Evolutionary conservation across 208 protist genomes (phyloP).

Genomic region (Trypanosoma theileri): DNA sequence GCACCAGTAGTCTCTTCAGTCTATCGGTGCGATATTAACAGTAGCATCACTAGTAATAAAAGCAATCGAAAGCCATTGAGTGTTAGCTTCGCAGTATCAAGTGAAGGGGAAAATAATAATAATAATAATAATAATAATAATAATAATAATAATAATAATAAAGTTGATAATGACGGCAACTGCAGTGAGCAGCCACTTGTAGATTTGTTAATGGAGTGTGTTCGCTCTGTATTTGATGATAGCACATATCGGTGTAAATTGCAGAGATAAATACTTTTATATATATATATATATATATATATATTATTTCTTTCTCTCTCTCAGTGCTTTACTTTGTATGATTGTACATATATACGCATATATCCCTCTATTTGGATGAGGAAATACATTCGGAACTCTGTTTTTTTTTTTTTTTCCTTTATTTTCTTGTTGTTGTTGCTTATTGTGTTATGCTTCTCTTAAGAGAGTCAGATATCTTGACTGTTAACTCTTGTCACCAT

Average conservation of each 20-base stretch:
- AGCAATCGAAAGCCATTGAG: background rate
- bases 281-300: background rate
- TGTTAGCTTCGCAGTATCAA: conserved; percentile 4
- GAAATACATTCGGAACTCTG: background rate
- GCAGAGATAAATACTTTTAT: background rate
- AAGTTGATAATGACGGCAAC: background rate
- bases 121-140: background rate
- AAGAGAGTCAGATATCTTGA: too few species aligned
- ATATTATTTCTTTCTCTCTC: background rate
- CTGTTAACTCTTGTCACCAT: background rate
- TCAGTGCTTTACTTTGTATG: background rate
- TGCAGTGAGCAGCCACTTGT: conserved; percentile 5
- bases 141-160: background rate
- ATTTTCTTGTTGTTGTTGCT: too few species aligned
- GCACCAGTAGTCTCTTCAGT: background rate
- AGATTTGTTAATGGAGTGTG: conserved; percentile 29
- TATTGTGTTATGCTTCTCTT: too few species aligned
- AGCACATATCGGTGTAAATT: background rate
- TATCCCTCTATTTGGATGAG: background rate
- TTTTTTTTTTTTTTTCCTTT: background rate
- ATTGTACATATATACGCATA: conserved; percentile 2
- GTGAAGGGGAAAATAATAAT: background rate
- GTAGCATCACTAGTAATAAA: too few species aligned
- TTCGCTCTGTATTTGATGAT: conserved; percentile 5
- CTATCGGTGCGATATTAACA: background rate